Evolutionary conservation across 192 early-diverging fungal genomes (phyloP).

Genomic region (Dimargaris verticillata): DNA sequence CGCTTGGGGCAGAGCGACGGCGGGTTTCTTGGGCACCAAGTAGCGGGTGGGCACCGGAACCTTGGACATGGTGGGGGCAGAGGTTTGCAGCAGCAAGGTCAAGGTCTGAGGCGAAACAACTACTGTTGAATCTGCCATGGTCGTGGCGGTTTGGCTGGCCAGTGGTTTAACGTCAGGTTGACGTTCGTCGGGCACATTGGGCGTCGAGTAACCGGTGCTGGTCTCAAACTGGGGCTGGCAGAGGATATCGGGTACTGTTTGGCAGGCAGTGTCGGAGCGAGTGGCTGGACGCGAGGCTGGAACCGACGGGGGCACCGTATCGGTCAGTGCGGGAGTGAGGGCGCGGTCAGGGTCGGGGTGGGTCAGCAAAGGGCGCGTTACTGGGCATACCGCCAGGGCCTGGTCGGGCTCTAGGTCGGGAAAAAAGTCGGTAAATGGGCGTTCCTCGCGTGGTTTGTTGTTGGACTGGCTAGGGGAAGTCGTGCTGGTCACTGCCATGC

Average conservation of each 20-base stretch:
- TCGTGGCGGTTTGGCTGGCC: conserved; percentile 7
- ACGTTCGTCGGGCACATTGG: conserved; percentile 16
- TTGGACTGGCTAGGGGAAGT: not conserved
- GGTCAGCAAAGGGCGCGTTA: conserved; percentile 12
- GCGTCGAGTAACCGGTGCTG: conserved; percentile 12
- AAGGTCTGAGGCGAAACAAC: not conserved
- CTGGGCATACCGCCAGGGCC: conserved; percentile 22
- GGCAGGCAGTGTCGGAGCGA: conserved; percentile 1
- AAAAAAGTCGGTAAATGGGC: conserved; percentile 60
- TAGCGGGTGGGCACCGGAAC: not conserved
- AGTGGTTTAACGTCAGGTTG: conserved; percentile 16
- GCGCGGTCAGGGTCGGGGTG: conserved; percentile 14
- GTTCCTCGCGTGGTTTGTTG: conserved; percentile 67
- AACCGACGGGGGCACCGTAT: conserved; percentile 11
- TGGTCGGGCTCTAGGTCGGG: conserved; percentile 51
- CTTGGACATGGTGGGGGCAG: conserved; percentile 19
- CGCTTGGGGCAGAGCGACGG: conserved; percentile 19
- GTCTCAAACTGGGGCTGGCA: too few species aligned
- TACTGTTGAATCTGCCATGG: too few species aligned
- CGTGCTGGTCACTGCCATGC: not conserved
- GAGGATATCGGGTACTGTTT: not conserved
- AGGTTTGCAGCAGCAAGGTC: too few species aligned
- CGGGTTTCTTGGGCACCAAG: conserved; percentile 23
- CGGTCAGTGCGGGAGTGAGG: conserved; percentile 20
- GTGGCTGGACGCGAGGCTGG: conserved; percentile 17